These are phyloP conservation scores for Ceriops decandra DNA, from an alignment of 345 rosid genomes.

Conservation along the genomic window DNA sequence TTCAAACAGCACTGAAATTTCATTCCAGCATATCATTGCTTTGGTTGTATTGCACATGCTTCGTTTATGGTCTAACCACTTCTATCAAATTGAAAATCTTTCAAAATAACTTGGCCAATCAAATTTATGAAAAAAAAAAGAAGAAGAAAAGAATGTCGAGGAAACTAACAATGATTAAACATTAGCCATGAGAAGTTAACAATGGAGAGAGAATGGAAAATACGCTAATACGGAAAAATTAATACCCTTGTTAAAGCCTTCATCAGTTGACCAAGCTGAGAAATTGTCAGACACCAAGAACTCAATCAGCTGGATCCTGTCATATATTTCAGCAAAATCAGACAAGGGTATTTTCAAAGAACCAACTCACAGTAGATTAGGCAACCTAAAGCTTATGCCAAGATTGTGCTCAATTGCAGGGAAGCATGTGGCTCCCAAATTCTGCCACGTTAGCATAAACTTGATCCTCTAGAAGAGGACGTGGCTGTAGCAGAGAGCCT, in stretches of 20 bases:
- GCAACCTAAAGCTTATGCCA: background rate
- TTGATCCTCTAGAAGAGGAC: too few relatives aligned
- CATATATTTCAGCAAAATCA: constrained; percentile 6
- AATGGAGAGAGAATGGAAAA: background rate
- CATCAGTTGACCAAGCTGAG: constrained; percentile 48
- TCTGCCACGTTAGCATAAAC: too few relatives aligned
- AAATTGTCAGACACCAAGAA: constrained; percentile 66
- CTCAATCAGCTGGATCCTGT: constrained; percentile 88
- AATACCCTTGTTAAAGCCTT: constrained; percentile 55
- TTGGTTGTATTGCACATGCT: background rate
- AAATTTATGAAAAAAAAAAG: background rate
- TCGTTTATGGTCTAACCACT: background rate
- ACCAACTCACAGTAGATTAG: background rate
- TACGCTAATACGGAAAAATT: background rate
- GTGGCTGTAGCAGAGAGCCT: too few relatives aligned
- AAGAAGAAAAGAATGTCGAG: background rate
- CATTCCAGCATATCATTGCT: constrained; percentile 10
- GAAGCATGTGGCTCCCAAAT: background rate
- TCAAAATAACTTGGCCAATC: background rate
- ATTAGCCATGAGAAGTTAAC: background rate
- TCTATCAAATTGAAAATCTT: background rate
- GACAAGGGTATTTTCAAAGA: background rate
- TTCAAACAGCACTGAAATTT: constrained; percentile 57
- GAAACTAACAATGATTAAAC: background rate
- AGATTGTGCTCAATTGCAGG: background rate